A percentile compares a stretch with the other conserved stretches of the same genome.
Evolutionary conservation across 352 stramenopile species (phyloP).

Genomic region (Phytophthora sansomeana): DNA sequence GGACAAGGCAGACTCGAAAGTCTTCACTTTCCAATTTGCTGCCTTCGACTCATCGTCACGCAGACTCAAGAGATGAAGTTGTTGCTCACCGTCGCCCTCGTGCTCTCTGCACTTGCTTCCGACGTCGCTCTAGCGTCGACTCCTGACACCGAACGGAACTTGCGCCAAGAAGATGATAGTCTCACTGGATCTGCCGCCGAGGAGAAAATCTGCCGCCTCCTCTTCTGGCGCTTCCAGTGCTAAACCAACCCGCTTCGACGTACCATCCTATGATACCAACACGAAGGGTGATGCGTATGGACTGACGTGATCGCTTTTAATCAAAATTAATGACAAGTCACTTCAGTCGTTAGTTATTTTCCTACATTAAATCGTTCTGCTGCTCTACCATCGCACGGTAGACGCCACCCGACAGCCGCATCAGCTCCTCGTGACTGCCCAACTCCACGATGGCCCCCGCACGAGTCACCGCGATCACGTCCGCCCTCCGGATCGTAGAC

Average conservation of each 20-base stretch:
- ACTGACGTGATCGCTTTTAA: too few relatives aligned
- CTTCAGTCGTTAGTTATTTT: neutral
- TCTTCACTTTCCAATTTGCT: constrained; percentile 4
- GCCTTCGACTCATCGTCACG: constrained; percentile 1
- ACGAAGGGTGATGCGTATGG: neutral
- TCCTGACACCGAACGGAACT: constrained; percentile 2
- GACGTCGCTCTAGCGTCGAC: neutral
- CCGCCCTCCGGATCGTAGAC: constrained; percentile 88
- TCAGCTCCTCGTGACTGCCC: constrained; percentile 86
- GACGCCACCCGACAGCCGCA: constrained; percentile 38
- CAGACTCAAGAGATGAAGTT: constrained; percentile 6
- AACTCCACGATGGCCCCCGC: constrained; percentile 85
- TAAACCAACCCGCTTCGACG: neutral
- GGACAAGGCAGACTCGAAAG: neutral
- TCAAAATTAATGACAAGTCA: neutral
- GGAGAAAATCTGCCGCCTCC: constrained; percentile 25
- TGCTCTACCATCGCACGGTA: constrained; percentile 41
- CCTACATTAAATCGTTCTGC: constrained; percentile 1
- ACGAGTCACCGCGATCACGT: constrained; percentile 65
- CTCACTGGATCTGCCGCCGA: constrained; percentile 3
- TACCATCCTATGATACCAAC: neutral
- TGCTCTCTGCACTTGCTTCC: neutral
- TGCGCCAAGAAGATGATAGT: constrained; percentile 15
- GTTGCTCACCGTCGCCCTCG: neutral
- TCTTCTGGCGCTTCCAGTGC: constrained; percentile 29